phyloP scores from a whole-genome alignment of 441 rosid species.

The Bocquillonia castaneifolia region DNA sequence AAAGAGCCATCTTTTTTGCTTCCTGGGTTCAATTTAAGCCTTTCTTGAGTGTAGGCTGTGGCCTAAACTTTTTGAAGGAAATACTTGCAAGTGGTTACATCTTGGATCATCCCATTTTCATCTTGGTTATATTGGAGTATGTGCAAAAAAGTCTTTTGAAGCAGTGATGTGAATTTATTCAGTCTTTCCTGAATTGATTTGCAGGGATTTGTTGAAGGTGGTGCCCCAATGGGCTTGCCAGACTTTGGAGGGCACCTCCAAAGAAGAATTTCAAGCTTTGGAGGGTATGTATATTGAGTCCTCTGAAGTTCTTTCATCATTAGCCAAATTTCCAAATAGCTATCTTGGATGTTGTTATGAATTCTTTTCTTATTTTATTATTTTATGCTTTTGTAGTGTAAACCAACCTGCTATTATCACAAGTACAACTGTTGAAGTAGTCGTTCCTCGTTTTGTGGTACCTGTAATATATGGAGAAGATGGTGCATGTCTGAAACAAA shows the following conservation, averaged over 20 bases:
- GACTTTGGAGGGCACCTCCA: constrained; percentile 53
- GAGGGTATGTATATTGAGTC: constrained; percentile 38
- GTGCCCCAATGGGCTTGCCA: constrained; percentile 42
- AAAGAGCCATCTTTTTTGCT: constrained; percentile 17
- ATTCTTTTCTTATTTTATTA: constrained; percentile 4
- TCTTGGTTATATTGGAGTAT: neutral
- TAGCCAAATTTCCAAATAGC: constrained; percentile 5
- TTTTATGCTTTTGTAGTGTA: constrained; percentile 28
- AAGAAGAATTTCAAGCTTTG: constrained; percentile 50
- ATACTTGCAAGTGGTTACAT: neutral
- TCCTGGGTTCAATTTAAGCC: neutral
- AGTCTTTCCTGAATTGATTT: constrained; percentile 23
- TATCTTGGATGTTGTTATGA: constrained; percentile 1
- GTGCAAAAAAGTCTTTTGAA: neutral
- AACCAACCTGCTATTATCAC: constrained; percentile 61
- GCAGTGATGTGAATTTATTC: constrained; percentile 10
- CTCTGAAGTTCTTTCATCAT: neutral
- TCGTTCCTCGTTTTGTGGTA: constrained; percentile 64
- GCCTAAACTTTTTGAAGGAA: neutral
- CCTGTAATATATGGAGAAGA: constrained; percentile 67
- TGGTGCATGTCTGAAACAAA: constrained; percentile 68
- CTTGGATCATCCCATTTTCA: neutral
- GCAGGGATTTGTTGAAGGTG: constrained; percentile 44
- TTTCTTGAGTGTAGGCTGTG: neutral
- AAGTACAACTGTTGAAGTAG: constrained; percentile 66